Evolutionary conservation across 768 basidiomycete genomes (phyloP).

Genomic region (Boletus subparvulus): DNA sequence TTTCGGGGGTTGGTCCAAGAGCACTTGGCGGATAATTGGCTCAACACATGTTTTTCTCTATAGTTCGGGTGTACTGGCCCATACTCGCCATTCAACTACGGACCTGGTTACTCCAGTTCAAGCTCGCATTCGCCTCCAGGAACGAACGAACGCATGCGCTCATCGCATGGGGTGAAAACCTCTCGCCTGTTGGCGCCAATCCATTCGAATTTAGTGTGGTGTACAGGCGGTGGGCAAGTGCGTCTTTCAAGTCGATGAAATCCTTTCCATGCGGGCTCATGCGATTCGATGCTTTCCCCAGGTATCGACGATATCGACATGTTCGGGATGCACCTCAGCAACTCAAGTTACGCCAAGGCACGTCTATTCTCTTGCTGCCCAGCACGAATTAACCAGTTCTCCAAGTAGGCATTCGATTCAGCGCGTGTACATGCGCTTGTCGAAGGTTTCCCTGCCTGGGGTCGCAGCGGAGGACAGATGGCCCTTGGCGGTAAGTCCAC

Average conservation of each 20-base stretch:
- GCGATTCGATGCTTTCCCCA: slow-evolving; percentile 22
- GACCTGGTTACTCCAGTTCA: slow-evolving; percentile 33
- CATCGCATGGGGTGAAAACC: slow-evolving; percentile 45
- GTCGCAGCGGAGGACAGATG: slow-evolving; percentile 59
- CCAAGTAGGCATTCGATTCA: slow-evolving; percentile 42
- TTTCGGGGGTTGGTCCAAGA: neutral
- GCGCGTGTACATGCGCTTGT: slow-evolving; percentile 51
- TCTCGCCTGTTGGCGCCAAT: slow-evolving; percentile 53
- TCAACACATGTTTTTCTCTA: neutral
- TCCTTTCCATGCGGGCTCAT: neutral
- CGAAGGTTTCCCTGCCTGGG: slow-evolving; percentile 54
- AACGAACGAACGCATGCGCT: slow-evolving; percentile 33
- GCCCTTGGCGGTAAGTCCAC: slow-evolving; percentile 44
- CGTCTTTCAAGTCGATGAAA: neutral
- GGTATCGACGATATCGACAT: slow-evolving; percentile 68
- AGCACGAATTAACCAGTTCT: neutral
- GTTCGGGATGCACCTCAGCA: slow-evolving; percentile 72
- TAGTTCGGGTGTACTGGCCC: slow-evolving; percentile 57
- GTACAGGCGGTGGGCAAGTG: slow-evolving; percentile 57
- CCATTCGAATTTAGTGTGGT: slow-evolving; percentile 49
- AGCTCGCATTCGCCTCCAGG: slow-evolving; percentile 39
- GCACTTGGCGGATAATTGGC: neutral
- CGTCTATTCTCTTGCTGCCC: neutral
- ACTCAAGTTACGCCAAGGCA: slow-evolving; percentile 79
- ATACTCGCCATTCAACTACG: slow-evolving; percentile 38